Evolutionary conservation across 1,284 basidiomycete species (phyloP).

Genomic region (Trichosporon ovoides): DNA sequence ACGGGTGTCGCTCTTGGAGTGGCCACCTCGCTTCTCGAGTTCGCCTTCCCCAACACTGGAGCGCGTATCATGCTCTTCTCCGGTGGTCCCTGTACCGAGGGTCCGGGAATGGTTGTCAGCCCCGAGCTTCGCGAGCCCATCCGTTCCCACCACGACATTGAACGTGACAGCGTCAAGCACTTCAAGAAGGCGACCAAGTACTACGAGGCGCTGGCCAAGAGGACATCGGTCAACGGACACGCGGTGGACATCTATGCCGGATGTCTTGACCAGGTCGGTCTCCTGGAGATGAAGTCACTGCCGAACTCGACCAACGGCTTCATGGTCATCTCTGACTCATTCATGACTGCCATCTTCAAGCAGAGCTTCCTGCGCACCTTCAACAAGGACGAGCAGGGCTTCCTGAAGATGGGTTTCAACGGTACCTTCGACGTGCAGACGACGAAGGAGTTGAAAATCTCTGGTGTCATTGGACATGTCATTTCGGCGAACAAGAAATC

Average conservation of each 20-base stretch:
- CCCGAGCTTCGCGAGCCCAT: slow-evolving; percentile 97
- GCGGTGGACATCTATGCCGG: slow-evolving; percentile 94
- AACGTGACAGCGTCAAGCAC: slow-evolving; percentile 93
- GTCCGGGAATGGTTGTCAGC: slow-evolving; percentile 92
- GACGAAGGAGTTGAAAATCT: slow-evolving; percentile 97
- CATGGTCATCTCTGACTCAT: slow-evolving; percentile 94
- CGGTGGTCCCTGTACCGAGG: slow-evolving; percentile 92
- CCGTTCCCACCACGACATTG: slow-evolving; percentile 98
- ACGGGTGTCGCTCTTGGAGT: slow-evolving; percentile 93
- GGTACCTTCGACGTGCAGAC: slow-evolving; percentile 98
- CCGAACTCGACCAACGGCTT: slow-evolving; percentile 94
- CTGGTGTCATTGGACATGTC: slow-evolving; percentile 94
- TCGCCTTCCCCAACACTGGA: slow-evolving; percentile 71
- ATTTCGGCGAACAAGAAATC: slow-evolving; percentile 97
- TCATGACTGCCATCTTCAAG: slow-evolving; percentile 98
- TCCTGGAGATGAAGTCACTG: slow-evolving; percentile 95
- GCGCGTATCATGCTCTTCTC: slow-evolving; percentile 94
- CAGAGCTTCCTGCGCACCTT: slow-evolving; percentile 93
- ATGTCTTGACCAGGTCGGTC: slow-evolving; percentile 94
- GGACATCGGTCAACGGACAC: slow-evolving; percentile 90
- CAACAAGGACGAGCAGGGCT: slow-evolving; percentile 87
- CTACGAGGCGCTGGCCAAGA: slow-evolving; percentile 91
- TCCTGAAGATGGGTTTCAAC: slow-evolving; percentile 97
- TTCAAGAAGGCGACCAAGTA: slow-evolving; percentile 97
- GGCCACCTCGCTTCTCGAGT: slow-evolving; percentile 90